phyloP scores from a whole-genome alignment of 176 grass and related monocot genomes.

The Hordeum vulgare region MorexV3_pseudomolecules_assembly NC_058521.1:64002224-64002723 shows the following conservation, averaged over 20 bases:
- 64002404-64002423: not conserved
- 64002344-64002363: not conserved
- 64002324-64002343: not conserved
- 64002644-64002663: no score
- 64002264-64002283: not conserved
- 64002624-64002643: no score
- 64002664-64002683: not conserved
- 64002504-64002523: no score
- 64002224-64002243: no score
- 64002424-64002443: not conserved
- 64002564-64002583: not conserved
- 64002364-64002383: not conserved
- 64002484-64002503: no score
- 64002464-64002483: no score
- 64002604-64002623: no score
- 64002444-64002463: no score
- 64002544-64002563: not conserved
- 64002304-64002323: not conserved
- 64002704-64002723: not conserved
- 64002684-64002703: not conserved
- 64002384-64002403: not conserved
- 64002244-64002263: no score
- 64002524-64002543: no score
- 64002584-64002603: not conserved
- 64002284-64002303: not conserved